Conservation (phyloP, 768 basidiomycete species). For the Suillus decipiens region DNA sequence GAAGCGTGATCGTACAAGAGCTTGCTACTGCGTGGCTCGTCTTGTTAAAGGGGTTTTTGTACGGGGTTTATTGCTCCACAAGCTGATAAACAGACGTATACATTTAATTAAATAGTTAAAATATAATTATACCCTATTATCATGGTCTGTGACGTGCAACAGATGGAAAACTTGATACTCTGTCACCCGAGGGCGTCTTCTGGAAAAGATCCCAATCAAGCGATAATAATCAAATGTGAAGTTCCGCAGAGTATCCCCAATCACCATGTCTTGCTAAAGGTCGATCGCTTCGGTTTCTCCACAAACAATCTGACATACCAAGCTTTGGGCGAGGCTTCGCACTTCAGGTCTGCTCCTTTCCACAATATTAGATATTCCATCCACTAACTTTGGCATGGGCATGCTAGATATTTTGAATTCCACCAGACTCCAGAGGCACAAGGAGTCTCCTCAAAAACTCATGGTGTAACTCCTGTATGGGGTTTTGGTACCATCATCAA, state of each 20-base stretch:
- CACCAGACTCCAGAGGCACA: slow-evolving; percentile 47
- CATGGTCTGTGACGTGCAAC: slow-evolving; percentile 17
- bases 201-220: slow-evolving; percentile 26
- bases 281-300: slow-evolving; percentile 72
- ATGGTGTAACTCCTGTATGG: slow-evolving; percentile 73
- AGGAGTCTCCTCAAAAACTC: slow-evolving; percentile 45
- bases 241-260: slow-evolving; percentile 28
- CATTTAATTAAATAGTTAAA: too few relatives aligned
- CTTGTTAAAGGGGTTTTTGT: too few relatives aligned
- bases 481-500: slow-evolving; percentile 61
- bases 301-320: slow-evolving; percentile 76
- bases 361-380: background rate
- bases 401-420: slow-evolving; percentile 67
- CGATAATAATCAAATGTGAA: slow-evolving; percentile 29
- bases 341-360: slow-evolving; percentile 36
- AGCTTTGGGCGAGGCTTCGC: slow-evolving; percentile 44
- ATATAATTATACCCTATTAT: too few relatives aligned
- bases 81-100: too few relatives aligned
- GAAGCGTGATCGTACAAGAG: too few relatives aligned
- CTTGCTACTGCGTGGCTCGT: too few relatives aligned
- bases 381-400: slow-evolving; percentile 30
- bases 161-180: slow-evolving; percentile 34
- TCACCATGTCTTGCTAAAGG: slow-evolving; percentile 54
- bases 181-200: slow-evolving; percentile 44
- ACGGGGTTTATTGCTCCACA: too few relatives aligned